Evolutionary conservation across 2,329 filamentous ascomycete genomes (phyloP), one percentile per base, ranked within the genome.

Genomic region (Phaeoacremonium minimum): DNA sequence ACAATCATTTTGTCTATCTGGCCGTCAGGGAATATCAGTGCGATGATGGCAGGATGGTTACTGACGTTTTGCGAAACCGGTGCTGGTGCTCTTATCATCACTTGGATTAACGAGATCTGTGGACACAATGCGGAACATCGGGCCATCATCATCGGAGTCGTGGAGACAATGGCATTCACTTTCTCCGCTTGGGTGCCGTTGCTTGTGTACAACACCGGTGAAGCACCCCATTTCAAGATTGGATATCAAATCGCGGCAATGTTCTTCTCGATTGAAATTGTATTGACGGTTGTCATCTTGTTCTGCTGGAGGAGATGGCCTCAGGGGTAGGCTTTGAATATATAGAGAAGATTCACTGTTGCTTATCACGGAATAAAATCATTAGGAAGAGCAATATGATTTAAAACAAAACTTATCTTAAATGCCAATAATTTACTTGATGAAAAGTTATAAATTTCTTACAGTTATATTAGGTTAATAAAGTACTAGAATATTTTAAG

Each of bases 101-200:
- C 64, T 5, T 72, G 67, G 67, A 62, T 69, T 9, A 71, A 71
- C 41, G 66, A 71, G 40, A 59, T 67, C 5, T 63, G 64, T 15
- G 57, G 57, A 2, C 52, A 55, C 14, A 69, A 70, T 14, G 64
- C 67, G 2, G 69, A 74, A 49, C 66, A 71, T 14, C 58, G 70
- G 0, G 64, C 69, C 4, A 46, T 74, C 5, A 67, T 72, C 4
- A 62, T 73, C 4, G 69, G 68, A 0, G 60, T 71, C 12, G 69
- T 73, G 50, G 67, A 71, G 45, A 62, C 63, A 1, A 50, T 57
- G 4, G 63, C 60, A 0, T 71, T 69, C 40, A 63, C 60, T 0
- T 65, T 69, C 32, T 59, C 65, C 40, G 60, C 65, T 0, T 70
- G 65, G 60, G 52, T 71, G 6, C 64, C 63, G 4, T 37, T 67